Evolutionary conservation across 2,329 filamentous ascomycete species (phyloP), one percentile per base, ranked within the genome.

Genomic region (Plenodomus tracheiphilus): DNA sequence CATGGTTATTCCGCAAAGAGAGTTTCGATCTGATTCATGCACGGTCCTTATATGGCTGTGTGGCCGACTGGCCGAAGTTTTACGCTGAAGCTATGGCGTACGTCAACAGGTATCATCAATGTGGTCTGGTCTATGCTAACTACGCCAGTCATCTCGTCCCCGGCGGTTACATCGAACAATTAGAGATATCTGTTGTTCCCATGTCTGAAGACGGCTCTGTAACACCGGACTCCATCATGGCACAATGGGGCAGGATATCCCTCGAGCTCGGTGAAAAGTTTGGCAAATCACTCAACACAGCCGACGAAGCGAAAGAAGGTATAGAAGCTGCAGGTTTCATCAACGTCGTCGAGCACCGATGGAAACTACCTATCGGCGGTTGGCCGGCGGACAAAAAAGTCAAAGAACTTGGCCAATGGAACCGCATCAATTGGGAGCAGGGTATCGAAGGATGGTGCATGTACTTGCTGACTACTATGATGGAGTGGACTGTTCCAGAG

Each of bases 321-420:
- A 72, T 84, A 57, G 65, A 70, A 2, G 77, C 79, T 11, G 80
- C 77, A 0, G 83, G 83, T 0, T 85, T 85, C 53, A 68, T 74
- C 38, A 75, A 83, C 45, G 76, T 85, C 0, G 66, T 67, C 0
- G 77, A 82, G 58, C 66, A 74, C 2, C 58, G 78, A 13, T 63
- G 54, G 53, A 68, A 66, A 42, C 5, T 79, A 73, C 57, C 62
- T 0, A 50, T 68, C 22, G 61, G 62, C 1, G 53, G 55, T 1
- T 68, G 62, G 64, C 48, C 57, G 15, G 55, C 49, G 3, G 58
- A 66, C 28, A 54, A 56, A 79, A 75, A 76, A 20, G 73, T 79
- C 41, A 84, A 83, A 59, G 75, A 82, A 41, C 60, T 82, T 1
- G 81, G 80, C 1, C 57, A 54, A 36, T 69, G 56, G 35, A 65